These are phyloP conservation scores for Ophiostoma tasmaniense DNA, from an alignment of 2,329 filamentous ascomycete genomes.

Conservation along the genomic window DNA sequence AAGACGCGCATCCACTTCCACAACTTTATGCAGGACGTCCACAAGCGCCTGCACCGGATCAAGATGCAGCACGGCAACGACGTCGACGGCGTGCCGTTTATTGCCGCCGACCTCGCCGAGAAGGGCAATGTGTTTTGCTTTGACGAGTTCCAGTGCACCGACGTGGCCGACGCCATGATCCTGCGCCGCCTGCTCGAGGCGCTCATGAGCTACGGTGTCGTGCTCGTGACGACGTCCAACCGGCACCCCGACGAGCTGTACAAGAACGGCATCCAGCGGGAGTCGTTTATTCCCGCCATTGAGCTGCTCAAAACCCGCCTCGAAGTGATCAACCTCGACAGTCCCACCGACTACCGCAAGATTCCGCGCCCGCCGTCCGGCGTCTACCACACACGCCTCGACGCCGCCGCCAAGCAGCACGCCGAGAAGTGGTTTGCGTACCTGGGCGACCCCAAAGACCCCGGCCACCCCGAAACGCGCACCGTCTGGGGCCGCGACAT, in stretches of 20 bases:
- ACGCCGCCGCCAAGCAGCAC: constrained; percentile 66
- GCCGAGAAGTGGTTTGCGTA: constrained; percentile 94
- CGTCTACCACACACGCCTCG: constrained; percentile 87
- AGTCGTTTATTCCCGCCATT: constrained; percentile 93
- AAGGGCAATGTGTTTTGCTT: constrained; percentile 84
- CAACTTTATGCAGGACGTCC: constrained; percentile 98
- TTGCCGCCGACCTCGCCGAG: constrained; percentile 89
- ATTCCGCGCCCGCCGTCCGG: constrained; percentile 87
- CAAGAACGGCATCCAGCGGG: constrained; percentile 93
- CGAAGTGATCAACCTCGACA: constrained; percentile 89
- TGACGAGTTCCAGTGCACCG: constrained; percentile 97
- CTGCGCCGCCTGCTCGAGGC: constrained; percentile 70
- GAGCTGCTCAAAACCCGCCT: constrained; percentile 77
- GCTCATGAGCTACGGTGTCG: constrained; percentile 93
- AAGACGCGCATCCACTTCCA: constrained; percentile 97
- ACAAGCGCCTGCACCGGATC: constrained; percentile 80
- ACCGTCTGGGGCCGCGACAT: constrained; percentile 91
- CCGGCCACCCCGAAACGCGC: constrained; percentile 69
- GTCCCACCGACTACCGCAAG: constrained; percentile 92
- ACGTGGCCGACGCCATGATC: constrained; percentile 98
- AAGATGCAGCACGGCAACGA: constrained; percentile 86
- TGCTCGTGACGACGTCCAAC: constrained; percentile 92
- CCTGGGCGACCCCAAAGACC: constrained; percentile 73
- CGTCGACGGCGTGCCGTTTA: constrained; percentile 81
- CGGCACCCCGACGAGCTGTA: constrained; percentile 94